Percentiles rank a stretch among this genome's conserved stretches.
These are phyloP conservation scores for Isoetes engelmannii DNA, from an alignment of 83 land plant species.

Conservation along the genomic window DNA sequence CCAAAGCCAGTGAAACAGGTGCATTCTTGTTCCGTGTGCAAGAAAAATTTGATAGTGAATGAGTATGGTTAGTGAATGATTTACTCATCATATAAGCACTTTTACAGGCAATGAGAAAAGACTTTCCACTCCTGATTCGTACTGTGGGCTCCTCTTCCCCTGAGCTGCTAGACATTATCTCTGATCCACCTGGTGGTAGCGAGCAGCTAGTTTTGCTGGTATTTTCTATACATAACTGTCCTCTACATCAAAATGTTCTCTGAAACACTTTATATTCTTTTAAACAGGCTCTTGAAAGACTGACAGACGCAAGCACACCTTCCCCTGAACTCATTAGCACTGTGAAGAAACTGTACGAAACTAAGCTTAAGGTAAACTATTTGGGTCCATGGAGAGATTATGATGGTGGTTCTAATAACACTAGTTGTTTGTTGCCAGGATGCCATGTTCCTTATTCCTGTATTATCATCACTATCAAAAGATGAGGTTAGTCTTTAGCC, in stretches of 20 bases:
- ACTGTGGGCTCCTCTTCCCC: slow-evolving; percentile 64
- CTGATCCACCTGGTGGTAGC: slow-evolving; percentile 88
- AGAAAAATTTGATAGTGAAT: not conserved
- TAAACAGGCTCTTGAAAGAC: slow-evolving; percentile 65
- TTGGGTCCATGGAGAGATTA: not conserved
- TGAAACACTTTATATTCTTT: not conserved
- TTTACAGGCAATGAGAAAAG: slow-evolving; percentile 69
- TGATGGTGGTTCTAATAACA: not conserved
- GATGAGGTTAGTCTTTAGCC: slow-evolving; percentile 52
- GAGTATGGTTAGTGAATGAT: not conserved
- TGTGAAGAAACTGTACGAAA: slow-evolving; percentile 82
- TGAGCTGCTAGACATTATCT: slow-evolving; percentile 71
- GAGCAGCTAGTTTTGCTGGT: slow-evolving; percentile 75
- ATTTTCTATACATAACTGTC: not conserved
- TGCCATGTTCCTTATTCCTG: slow-evolving; percentile 81
- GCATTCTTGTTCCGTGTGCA: not conserved
- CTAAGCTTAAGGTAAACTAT: slow-evolving; percentile 69
- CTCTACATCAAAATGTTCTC: not conserved
- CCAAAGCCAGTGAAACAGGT: slow-evolving; percentile 93
- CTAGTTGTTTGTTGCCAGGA: slow-evolving; percentile 50
- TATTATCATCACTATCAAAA: slow-evolving; percentile 83
- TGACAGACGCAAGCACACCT: slow-evolving; percentile 71
- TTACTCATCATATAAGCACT: slow-evolving; percentile 1
- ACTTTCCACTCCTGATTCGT: slow-evolving; percentile 66
- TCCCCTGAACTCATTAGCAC: slow-evolving; percentile 65